phyloP scores from a whole-genome alignment of 768 basidiomycete genomes.

The Lactarius hengduanensis region DNA sequence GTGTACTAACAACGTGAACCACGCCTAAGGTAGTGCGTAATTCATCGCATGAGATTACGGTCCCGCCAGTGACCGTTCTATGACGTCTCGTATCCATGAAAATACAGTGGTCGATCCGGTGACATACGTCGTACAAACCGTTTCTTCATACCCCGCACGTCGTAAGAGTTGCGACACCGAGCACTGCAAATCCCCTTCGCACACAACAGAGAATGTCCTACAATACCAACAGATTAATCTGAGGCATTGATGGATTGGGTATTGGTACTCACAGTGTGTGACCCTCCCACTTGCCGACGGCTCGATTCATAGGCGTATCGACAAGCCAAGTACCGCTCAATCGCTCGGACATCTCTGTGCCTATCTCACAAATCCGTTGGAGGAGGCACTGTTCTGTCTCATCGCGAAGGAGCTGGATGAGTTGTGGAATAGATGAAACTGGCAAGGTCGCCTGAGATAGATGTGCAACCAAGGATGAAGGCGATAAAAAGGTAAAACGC shows the following conservation, averaged over 20 bases:
- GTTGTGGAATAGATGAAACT: conserved; percentile 73
- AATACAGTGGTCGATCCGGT: conserved; percentile 19
- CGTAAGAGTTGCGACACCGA: conserved; percentile 19
- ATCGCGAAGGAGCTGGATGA: conserved; percentile 70
- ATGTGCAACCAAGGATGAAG: conserved; percentile 74
- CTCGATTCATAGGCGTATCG: conserved; percentile 60
- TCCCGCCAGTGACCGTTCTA: conserved; percentile 18
- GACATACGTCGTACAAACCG: conserved; percentile 11
- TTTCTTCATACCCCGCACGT: conserved; percentile 14
- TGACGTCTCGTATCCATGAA: conserved; percentile 24
- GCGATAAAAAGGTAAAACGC: conserved; percentile 72
- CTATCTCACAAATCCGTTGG: conserved; percentile 65
- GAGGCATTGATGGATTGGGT: not conserved
- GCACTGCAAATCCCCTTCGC: conserved; percentile 20
- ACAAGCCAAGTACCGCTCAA: conserved; percentile 71
- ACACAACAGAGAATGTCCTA: conserved; percentile 19
- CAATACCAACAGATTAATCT: not conserved
- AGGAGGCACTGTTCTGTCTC: conserved; percentile 75
- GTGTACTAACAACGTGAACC: not conserved
- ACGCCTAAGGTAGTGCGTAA: not conserved
- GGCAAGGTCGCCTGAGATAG: conserved; percentile 74
- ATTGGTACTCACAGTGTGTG: conserved; percentile 59
- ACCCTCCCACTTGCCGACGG: conserved; percentile 78
- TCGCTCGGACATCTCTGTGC: conserved; percentile 51
- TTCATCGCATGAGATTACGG: not conserved